A percentile compares a stretch with the other conserved stretches of the same genome.
phyloP scores from a whole-genome alignment of 495 filamentous ascomycete genomes.

The Trichocladium uniseriatum region DNA sequence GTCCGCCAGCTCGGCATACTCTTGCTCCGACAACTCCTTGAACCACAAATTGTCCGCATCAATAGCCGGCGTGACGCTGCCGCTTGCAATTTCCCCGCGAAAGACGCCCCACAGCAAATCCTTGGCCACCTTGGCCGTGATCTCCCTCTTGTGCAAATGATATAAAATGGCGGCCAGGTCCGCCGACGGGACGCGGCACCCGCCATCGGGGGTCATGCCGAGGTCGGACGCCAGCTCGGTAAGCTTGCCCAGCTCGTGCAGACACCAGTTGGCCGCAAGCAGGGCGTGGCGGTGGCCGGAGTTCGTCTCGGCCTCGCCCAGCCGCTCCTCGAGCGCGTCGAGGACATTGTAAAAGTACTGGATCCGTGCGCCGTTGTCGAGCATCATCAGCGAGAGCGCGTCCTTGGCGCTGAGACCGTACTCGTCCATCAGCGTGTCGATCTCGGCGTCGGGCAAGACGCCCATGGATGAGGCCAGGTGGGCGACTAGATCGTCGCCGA shows the following conservation, averaged over 20 bases:
- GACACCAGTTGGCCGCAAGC: slow-evolving; percentile 59
- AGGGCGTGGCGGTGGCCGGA: slow-evolving; percentile 16
- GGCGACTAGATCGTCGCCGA: slow-evolving; percentile 59
- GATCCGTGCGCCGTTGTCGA: slow-evolving; percentile 71
- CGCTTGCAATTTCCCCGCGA: slow-evolving; percentile 30
- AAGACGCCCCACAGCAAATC: slow-evolving; percentile 55
- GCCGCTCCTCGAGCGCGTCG: slow-evolving; percentile 37
- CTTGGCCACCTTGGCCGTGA: slow-evolving; percentile 72
- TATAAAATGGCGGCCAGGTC: slow-evolving; percentile 60
- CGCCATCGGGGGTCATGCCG: slow-evolving; percentile 31
- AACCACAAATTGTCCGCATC: slow-evolving; percentile 58
- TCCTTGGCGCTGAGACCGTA: slow-evolving; percentile 75
- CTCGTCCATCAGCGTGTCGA: slow-evolving; percentile 46
- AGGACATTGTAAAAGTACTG: slow-evolving; percentile 77
- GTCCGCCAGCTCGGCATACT: slow-evolving; percentile 51
- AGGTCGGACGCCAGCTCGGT: slow-evolving; percentile 29
- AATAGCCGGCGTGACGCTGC: slow-evolving; percentile 49
- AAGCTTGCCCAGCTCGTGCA: slow-evolving; percentile 83
- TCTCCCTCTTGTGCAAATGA: slow-evolving; percentile 52
- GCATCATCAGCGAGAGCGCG: slow-evolving; percentile 65
- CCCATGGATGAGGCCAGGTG: slow-evolving; percentile 54
- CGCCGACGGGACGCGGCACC: slow-evolving; percentile 44
- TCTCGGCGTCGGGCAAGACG: slow-evolving; percentile 56
- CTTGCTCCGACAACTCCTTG: slow-evolving; percentile 46
- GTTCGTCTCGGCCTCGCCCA: slow-evolving; percentile 25